Base-by-base conservation (phyloP, 768 basidiomycete species). In the Hemileccinum rubropunctum region DNA sequence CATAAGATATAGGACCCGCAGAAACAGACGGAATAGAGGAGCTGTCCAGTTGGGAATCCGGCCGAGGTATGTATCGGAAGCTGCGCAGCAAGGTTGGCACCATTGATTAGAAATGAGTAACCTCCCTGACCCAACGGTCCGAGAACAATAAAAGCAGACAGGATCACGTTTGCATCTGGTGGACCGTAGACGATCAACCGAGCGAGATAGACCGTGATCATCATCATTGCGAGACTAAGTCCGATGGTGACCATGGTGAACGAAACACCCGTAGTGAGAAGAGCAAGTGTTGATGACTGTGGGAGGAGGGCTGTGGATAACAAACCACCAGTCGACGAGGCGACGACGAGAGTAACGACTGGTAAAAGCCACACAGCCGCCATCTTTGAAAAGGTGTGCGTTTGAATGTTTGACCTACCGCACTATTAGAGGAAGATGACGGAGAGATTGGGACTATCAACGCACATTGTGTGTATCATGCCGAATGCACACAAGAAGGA, bases 71-170 rank as follows among this genome's bases (percentile, higher is more conserved):
- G 62, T 14, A 66, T 45, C 5, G 73, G 70, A 7, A 75, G 56
- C 6, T 73, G 52, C 38, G 65, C 48, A 0, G 67, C 66, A 38
- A 76, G 60, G 48, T 70, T 62, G 40, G 69, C 61, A 13, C 75
- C 74, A 48, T 73, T 73, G 6, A 75, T 48, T 18, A 76, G 61
- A 20, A 76, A 55, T 0, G 75, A 76, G 54, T 69, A 77, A 6
- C 76, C 76, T 20, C 76, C 79, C 59, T 80, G 78, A 6, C 79
- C 79, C 52, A 78, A 71, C 4, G 80, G 80, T 6, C 80, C 80
- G 33, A 81, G 69, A 8, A 76, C 73, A 21, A 81, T 58, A 58
- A 81, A 79, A 4, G 71, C 66, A 37, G 74, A 75, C 40, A 76
- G 60, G 50, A 76, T 66, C 50, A 73, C 49, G 35, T 63, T 64